Conservation (phyloP, 306 rosid species). For the Quercus wislizeni region DNA sequence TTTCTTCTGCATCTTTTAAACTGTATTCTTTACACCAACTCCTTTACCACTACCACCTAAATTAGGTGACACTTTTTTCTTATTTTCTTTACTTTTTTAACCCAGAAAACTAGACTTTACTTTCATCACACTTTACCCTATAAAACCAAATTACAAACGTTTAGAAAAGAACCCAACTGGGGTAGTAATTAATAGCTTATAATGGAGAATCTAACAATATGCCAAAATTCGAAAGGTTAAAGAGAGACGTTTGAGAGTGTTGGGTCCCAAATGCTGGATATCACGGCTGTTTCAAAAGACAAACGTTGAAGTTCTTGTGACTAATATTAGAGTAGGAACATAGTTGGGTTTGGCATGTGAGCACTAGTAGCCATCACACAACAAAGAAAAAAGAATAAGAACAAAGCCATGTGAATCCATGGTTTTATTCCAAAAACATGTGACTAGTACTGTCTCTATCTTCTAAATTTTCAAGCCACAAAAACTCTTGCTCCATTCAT, state of each 20-base stretch:
- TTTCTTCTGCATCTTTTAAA: neutral
- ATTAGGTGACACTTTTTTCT: neutral
- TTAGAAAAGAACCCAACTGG: neutral
- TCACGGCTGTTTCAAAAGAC: conserved; percentile 31
- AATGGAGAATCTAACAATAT: neutral
- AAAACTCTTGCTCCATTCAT: conserved; percentile 26
- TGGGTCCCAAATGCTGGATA: conserved; percentile 43
- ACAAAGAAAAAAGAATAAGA: conserved; percentile 27
- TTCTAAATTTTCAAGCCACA: conserved; percentile 34
- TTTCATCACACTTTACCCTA: neutral
- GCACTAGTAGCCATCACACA: conserved; percentile 36
- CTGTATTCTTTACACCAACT: conserved; percentile 1
- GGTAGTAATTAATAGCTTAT: neutral
- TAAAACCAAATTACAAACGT: neutral
- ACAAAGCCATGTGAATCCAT: conserved; percentile 55
- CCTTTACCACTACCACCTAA: neutral
- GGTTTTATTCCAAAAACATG: conserved; percentile 64
- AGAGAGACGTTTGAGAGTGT: conserved; percentile 15
- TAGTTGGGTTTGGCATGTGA: conserved; percentile 52
- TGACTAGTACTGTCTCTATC: conserved; percentile 28
- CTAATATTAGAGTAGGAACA: conserved; percentile 25
- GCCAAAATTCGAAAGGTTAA: conserved; percentile 6
- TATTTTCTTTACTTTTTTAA: neutral
- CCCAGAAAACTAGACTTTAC: neutral
- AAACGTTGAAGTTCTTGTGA: conserved; percentile 27